A percentile compares a stretch with the other conserved stretches of the same genome.
phyloP scores from a whole-genome alignment of 2,329 filamentous ascomycete species.

The Neonectria sp. region DNA sequence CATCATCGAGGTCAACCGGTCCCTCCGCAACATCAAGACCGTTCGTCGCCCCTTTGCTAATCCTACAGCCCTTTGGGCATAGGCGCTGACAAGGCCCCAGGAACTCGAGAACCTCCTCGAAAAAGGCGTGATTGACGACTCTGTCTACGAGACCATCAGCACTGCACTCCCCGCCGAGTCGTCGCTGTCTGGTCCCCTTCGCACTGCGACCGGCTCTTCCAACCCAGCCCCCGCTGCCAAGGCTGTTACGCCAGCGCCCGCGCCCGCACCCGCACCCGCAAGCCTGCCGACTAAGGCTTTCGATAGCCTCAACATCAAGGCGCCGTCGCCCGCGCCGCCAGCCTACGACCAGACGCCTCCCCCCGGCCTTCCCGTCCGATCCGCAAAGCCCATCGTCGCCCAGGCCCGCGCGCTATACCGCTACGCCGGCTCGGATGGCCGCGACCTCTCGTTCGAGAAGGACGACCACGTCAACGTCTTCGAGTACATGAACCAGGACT shows the following conservation, averaged over 20 bases:
- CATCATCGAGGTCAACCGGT: conserved; percentile 83
- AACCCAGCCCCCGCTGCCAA: conserved; percentile 47
- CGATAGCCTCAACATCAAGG: conserved; percentile 58
- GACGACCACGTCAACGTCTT: conserved; percentile 86
- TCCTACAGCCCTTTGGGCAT: background rate
- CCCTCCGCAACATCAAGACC: conserved; percentile 88
- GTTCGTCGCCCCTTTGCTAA: conserved; percentile 60
- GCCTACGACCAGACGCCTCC: conserved; percentile 66
- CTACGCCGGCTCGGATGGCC: conserved; percentile 84
- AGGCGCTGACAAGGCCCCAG: conserved; percentile 60
- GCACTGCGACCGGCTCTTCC: conserved; percentile 56
- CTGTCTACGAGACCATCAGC: conserved; percentile 82
- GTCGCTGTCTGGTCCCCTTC: conserved; percentile 66
- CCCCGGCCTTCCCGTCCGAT: conserved; percentile 59
- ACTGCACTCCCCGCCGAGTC: conserved; percentile 81
- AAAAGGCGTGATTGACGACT: conserved; percentile 81
- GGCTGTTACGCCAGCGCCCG: conserved; percentile 45
- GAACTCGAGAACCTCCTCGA: conserved; percentile 93
- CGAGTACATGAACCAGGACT: conserved; percentile 97
- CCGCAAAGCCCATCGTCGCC: conserved; percentile 73
- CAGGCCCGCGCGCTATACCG: conserved; percentile 87
- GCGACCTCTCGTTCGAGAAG: conserved; percentile 85
- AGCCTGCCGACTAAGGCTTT: conserved; percentile 56
- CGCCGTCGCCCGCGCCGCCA: conserved; percentile 61
- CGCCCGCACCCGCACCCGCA: conserved; percentile 39